Evolutionary conservation across 306 rosid genomes (phyloP).

Genomic region (Biancaea sappan): DNA sequence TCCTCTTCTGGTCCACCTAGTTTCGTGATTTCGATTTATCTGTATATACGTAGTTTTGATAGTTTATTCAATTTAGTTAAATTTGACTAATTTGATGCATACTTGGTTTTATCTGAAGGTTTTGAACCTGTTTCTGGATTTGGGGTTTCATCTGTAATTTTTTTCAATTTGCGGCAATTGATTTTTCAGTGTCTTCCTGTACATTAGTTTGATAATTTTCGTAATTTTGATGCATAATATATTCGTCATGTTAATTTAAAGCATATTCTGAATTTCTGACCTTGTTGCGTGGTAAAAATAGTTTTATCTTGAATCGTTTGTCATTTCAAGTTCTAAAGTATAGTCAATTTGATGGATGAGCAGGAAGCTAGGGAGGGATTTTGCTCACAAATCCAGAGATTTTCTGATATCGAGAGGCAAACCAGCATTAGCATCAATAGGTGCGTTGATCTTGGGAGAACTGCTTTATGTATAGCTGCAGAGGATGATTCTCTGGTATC

Average conservation of each 20-base stretch:
- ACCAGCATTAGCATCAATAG: constrained; percentile 87
- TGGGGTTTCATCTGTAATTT: background rate
- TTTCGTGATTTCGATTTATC: background rate
- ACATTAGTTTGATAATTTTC: background rate
- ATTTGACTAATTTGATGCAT: background rate
- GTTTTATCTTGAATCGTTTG: constrained; percentile 4
- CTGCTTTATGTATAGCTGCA: constrained; percentile 82
- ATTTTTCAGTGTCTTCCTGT: background rate
- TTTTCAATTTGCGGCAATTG: background rate
- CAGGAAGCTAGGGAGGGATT: constrained; percentile 89
- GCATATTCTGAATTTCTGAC: background rate
- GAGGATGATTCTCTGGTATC: constrained; percentile 96
- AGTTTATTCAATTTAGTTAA: background rate
- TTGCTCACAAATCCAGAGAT: constrained; percentile 64
- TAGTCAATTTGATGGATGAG: constrained; percentile 31
- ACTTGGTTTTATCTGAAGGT: background rate
- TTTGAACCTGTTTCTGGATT: background rate
- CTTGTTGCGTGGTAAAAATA: constrained; percentile 10
- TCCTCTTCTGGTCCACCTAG: background rate
- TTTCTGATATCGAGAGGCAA: constrained; percentile 70
- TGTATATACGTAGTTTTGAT: background rate
- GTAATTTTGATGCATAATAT: background rate
- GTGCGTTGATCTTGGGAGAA: constrained; percentile 76
- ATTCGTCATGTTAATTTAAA: constrained; percentile 3
- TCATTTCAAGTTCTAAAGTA: background rate